phyloP scores from a whole-genome alignment of 2,329 filamentous ascomycete genomes.

The Talaromyces sp. region DNA sequence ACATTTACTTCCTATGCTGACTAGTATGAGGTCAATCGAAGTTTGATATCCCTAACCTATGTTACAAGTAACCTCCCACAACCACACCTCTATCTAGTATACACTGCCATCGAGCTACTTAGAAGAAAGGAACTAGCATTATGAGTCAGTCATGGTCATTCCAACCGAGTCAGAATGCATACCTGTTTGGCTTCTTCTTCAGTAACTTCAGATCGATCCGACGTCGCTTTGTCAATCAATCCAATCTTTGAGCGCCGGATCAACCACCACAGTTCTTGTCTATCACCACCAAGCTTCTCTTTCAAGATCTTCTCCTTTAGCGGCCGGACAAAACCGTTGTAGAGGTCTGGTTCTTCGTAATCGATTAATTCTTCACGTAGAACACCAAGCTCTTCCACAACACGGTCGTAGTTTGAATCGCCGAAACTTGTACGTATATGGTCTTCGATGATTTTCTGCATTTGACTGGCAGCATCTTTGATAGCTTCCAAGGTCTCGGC shows the following conservation, averaged over 20 bases:
- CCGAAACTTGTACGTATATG: constrained; percentile 73
- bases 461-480: constrained; percentile 68
- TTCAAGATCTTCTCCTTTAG: constrained; percentile 71
- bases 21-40: neutral
- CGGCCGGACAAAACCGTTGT: constrained; percentile 69
- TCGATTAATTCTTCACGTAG: constrained; percentile 75
- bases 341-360: constrained; percentile 72
- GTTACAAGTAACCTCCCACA: neutral
- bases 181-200: constrained; percentile 68
- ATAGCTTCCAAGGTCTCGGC: constrained; percentile 63
- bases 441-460: constrained; percentile 67
- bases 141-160: constrained; percentile 17
- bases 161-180: constrained; percentile 21
- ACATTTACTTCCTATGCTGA: neutral
- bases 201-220: constrained; percentile 64
- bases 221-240: constrained; percentile 65
- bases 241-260: constrained; percentile 68
- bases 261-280: constrained; percentile 78
- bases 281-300: constrained; percentile 71
- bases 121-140: constrained; percentile 26
- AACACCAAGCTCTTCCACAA: constrained; percentile 71
- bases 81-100: neutral
- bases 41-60: neutral
- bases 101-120: constrained; percentile 20
- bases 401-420: constrained; percentile 70